Base-by-base conservation (phyloP, 371 early-diverging fungal genomes). In the Parasitella parasitica region DNA sequence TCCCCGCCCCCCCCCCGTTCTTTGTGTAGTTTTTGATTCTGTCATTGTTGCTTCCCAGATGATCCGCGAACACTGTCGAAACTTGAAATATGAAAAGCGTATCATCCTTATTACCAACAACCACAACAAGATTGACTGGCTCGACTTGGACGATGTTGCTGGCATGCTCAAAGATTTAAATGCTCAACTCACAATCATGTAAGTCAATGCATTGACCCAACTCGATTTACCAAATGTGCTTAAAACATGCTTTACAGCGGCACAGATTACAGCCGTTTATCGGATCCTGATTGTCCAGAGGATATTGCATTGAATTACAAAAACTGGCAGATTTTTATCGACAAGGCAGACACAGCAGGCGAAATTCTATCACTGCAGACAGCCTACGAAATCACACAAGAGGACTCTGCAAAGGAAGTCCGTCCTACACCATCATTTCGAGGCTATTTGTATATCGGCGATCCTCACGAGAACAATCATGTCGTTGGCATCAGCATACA, bases 41-140 rank as follows among this genome's bases (percentile, higher is more conserved):
- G 64, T 91, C 49, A 85, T 90, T 54, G 73, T 91, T 8, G 86
- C 86, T 1, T 66, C 83, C 43, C 70, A 84, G 11, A 77, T 83
- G 73, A 81, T 90, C 38, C 61, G 72, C 7, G 59, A 58, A 22
- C 77, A 84, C 65, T 89, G 90, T 62, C 76, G 73, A 56, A 66
- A 86, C 0, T 65, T 87, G 20, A 91, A 90, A 63, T 93, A 83
- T 57, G 71, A 66, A 18, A 91, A 90, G 61, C 78, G 73, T 34
- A 84, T 93, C 4, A 80, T 76, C 35, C 53, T 93, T 1, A 72
- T 90, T 30, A 90, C 92, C 2, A 85, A 88, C 64, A 86, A 78
- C 2, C 76, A 68, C 20, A 66, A 75, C 3, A 36, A 54, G n/a
- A 78, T 89, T 34, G 80, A 87, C 64, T 67, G 74, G 56, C 73